phyloP scores from a whole-genome alignment of 2,329 filamentous ascomycete species.

The Cladophialophora chaetospira region DNA sequence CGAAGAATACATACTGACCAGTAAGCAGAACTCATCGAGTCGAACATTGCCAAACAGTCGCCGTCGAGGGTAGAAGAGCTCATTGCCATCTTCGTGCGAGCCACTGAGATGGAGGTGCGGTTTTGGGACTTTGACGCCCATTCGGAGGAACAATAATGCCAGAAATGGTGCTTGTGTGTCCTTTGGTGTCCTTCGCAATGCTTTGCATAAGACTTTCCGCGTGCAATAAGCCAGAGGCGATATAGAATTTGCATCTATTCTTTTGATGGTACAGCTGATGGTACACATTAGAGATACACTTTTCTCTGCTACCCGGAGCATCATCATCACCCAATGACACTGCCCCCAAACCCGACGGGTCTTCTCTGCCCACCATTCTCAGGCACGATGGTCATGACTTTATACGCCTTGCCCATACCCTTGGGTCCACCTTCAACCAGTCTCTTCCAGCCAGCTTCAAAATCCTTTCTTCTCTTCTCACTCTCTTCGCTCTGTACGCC shows the following conservation, averaged over 20 bases:
- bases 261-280: neutral
- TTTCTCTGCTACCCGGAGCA: neutral
- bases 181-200: neutral
- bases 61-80: conserved; percentile 77
- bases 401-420: conserved; percentile 95
- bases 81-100: conserved; percentile 79
- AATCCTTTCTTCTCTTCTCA: conserved; percentile 57
- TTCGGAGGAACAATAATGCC: neutral
- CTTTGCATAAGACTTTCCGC: neutral
- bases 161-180: neutral
- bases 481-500: conserved; percentile 55
- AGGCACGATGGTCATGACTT: conserved; percentile 86
- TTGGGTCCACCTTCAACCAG: conserved; percentile 78
- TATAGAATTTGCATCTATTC: too few relatives aligned
- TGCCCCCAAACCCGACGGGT: conserved; percentile 90
- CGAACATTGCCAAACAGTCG: conserved; percentile 71
- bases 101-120: conserved; percentile 75
- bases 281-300: neutral
- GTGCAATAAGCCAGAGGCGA: too few relatives aligned
- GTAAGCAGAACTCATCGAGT: conserved; percentile 69
- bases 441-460: conserved; percentile 76
- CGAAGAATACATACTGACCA: neutral
- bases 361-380: conserved; percentile 71
- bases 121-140: conserved; percentile 72
- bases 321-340: conserved; percentile 29